phyloP scores from a whole-genome alignment of 2,329 filamentous ascomycete species.

The Phyllosticta ampelicida region DNA sequence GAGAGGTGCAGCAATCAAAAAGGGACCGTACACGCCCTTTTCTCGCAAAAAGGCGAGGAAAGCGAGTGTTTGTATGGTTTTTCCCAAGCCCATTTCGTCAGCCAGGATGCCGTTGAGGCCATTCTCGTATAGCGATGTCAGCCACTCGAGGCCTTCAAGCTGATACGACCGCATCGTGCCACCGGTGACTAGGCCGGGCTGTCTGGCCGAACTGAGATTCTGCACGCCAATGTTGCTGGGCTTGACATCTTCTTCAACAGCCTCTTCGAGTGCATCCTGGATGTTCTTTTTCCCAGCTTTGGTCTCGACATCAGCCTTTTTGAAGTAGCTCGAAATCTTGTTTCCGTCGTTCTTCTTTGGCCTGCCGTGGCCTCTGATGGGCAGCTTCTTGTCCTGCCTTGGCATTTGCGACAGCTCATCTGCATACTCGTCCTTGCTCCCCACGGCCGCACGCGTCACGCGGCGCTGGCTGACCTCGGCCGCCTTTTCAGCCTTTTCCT shows the following conservation, averaged over 20 bases:
- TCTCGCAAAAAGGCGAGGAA: slow-evolving; percentile 81
- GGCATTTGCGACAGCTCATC: slow-evolving; percentile 15
- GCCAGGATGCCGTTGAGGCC: slow-evolving; percentile 85
- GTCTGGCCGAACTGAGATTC: slow-evolving; percentile 67
- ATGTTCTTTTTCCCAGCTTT: slow-evolving; percentile 44
- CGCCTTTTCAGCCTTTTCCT: slow-evolving; percentile 36
- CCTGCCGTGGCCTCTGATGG: slow-evolving; percentile 21
- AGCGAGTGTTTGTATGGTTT: slow-evolving; percentile 85
- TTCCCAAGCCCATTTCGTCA: slow-evolving; percentile 90
- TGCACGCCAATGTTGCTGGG: slow-evolving; percentile 52
- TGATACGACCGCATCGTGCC: slow-evolving; percentile 93
- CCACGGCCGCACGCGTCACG: slow-evolving; percentile 30
- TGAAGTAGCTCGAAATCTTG: slow-evolving; percentile 50
- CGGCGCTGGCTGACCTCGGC: slow-evolving; percentile 37
- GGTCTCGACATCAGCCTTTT: slow-evolving; percentile 46
- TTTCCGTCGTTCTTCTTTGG: slow-evolving; percentile 20
- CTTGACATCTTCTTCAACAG: slow-evolving; percentile 47
- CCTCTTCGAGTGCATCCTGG: slow-evolving; percentile 47
- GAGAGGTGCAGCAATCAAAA: slow-evolving; percentile 79
- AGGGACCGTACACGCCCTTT: slow-evolving; percentile 77
- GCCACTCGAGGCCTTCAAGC: slow-evolving; percentile 87
- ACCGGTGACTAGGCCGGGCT: slow-evolving; percentile 74
- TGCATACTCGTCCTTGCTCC: slow-evolving; percentile 14
- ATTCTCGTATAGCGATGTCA: slow-evolving; percentile 73
- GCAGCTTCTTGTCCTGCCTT: neutral